Evolutionary conservation across 805 yeast species (phyloP), one percentile per base, ranked within the genome.

Genomic region (Gaillardinia entomophila): DNA sequence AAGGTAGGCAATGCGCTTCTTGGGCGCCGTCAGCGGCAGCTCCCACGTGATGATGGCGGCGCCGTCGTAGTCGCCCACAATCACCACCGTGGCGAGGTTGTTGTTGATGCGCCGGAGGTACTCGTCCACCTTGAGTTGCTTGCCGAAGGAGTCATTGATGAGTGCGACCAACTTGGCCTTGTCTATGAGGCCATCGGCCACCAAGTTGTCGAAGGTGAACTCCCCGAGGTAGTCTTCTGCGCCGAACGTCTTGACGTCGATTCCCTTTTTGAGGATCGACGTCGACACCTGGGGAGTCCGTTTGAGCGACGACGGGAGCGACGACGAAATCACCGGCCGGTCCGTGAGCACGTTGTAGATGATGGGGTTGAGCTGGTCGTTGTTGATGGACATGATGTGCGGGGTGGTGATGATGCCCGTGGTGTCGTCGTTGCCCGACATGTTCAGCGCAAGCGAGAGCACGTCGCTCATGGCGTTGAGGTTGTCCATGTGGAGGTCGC

Each of bases 21-120:
- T 52, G 3, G 50, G 42, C 2, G 50, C 48, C 3, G 44, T 37
- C 19, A 24, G 3, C 1, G 53, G 37, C 26, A 41, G 35, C 46
- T 90, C 98, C 76, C 86, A 82, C 0, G 98, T 92, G 23, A 90
- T 72, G 12, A 92, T 82, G 0, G 97, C 97, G 12, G 86, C 88
- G 2, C 97, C 97, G 43, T 89, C 96, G 54, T 92, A 92, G 49
- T 90, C 92, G 1, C 97, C 97, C 2, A 90, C 86, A 11, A 92
- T 72, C 12, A 92, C 79, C 8, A 92, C 55, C 0, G 84, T 82
- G 0, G 96, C 89, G 3, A 90, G 66, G 2, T 66, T 66, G 1
- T 76, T 67, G 39, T 78, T 71, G 24, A 92, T 70, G 31, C 98
- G 64, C 3, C 62, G 37, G 16, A 87, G 57, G 50, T 89, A 92